phyloP scores from a whole-genome alignment of 2,329 filamentous ascomycete species.

The Rhinocladiella mackenziei region DNA sequence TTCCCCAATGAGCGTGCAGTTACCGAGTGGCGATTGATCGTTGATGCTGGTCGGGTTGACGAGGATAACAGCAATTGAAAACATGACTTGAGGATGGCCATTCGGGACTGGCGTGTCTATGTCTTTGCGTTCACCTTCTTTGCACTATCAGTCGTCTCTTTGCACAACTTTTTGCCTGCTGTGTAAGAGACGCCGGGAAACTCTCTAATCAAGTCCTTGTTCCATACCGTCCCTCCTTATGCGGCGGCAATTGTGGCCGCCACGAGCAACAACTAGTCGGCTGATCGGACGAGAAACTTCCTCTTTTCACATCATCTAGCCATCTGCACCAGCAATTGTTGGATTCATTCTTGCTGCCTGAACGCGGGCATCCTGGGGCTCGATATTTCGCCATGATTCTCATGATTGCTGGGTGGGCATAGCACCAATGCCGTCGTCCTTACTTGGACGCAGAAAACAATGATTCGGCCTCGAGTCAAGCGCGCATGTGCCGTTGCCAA shows the following conservation, averaged over 20 bases:
- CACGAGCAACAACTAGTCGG: conserved; percentile 64
- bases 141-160: conserved; percentile 45
- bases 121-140: conserved; percentile 31
- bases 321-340: conserved; percentile 36
- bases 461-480: conserved; percentile 43
- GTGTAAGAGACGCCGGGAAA: conserved; percentile 65
- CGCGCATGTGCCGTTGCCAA: conserved; percentile 42
- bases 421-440: conserved; percentile 42
- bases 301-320: conserved; percentile 62
- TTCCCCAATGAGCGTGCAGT: conserved; percentile 54
- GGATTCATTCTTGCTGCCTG: conserved; percentile 34
- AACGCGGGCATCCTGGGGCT: conserved; percentile 31
- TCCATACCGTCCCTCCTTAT: conserved; percentile 56
- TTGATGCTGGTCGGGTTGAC: conserved; percentile 16
- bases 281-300: conserved; percentile 62
- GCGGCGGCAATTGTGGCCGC: conserved; percentile 47
- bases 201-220: conserved; percentile 54
- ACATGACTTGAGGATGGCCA: conserved; percentile 20
- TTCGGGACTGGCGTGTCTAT: conserved; percentile 37
- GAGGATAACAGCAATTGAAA: conserved; percentile 33
- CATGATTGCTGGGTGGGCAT: conserved; percentile 34
- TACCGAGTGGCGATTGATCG: conserved; percentile 40
- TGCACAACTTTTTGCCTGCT: conserved; percentile 67
- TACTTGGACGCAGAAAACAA: conserved; percentile 41
- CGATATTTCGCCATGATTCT: conserved; percentile 35